A percentile compares a stretch with the other conserved stretches of the same genome.
phyloP scores from a whole-genome alignment of 345 rosid genomes.

The Trapa bicornis region DNA sequence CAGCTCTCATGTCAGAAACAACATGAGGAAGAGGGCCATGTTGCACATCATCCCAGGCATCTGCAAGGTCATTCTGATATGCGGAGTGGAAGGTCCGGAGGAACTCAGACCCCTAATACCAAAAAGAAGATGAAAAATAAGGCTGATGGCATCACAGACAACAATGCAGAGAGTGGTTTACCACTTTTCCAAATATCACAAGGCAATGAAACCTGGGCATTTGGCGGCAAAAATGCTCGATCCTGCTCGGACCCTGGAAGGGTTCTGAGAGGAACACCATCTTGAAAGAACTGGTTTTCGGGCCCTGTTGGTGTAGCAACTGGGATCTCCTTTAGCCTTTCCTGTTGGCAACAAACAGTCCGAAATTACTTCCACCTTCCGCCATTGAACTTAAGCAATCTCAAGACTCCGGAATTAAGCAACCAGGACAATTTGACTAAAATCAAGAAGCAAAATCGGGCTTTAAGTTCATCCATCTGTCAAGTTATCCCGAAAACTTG shows the following conservation, averaged over 20 bases:
- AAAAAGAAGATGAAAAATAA: background rate
- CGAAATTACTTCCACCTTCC: background rate
- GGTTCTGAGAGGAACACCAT: constrained; percentile 33
- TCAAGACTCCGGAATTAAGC: background rate
- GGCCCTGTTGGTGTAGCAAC: constrained; percentile 33
- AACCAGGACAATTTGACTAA: too few species aligned
- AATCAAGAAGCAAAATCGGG: too few species aligned
- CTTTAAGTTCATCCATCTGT: too few species aligned
- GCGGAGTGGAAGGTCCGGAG: constrained; percentile 49
- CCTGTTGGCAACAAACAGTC: constrained; percentile 30
- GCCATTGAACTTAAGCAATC: background rate
- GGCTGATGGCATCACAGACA: background rate
- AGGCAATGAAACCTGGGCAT: constrained; percentile 41
- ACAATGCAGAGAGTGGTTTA: background rate
- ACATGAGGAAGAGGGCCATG: constrained; percentile 32
- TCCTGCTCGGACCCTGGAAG: constrained; percentile 88
- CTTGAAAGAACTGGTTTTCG: constrained; percentile 33
- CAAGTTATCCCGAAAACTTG: too few species aligned
- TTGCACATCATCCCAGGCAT: constrained; percentile 84
- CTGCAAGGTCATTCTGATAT: constrained; percentile 54
- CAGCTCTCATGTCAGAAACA: constrained; percentile 26
- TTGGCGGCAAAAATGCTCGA: constrained; percentile 42
- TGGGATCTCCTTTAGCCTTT: constrained; percentile 76
- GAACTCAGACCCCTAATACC: constrained; percentile 62
- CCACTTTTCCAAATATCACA: background rate